Evolutionary conservation across 805 yeast genomes (phyloP), one percentile per base, ranked within the genome.

Genomic region (Ogataea glucozyma): DNA sequence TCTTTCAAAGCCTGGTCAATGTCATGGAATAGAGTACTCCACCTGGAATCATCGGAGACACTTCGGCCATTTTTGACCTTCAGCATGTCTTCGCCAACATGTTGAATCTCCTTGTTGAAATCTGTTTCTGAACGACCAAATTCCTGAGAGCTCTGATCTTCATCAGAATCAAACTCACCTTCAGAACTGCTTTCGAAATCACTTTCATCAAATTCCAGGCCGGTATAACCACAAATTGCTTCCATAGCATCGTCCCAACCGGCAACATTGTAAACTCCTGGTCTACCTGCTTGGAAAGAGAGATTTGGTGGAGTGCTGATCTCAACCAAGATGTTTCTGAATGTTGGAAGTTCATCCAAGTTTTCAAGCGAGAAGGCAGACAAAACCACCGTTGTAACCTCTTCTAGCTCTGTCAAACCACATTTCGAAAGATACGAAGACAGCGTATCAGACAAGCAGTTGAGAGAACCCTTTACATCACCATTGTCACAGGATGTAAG

Each of bases 241-340:
- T 65, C 70, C 70, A 65, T 65, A 1, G 57, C 61, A 31, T 64
- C 67, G 20, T 61, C 64, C 70, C 70, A 65, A 11, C 51, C 48
- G 3, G 64, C 53, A 17, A 62, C 48, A 38, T 52, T 53, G 13
- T 47, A 43, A 5, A 63, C 51, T 29, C 52, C 48, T 3, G 31
- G 26, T 22, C 56, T 33, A 18, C 44, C 49, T 10, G 26, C 21
- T 13, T 36, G 44, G 5, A 36, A 24, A 4, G 36, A 26, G 7
- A 35, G 12, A 6, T 44, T 47, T 1, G 58, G 49, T 5, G 56
- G 27, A 2, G 61, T 43, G 17, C 61, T 53, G 8, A 64, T 47
- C 42, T 64, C 67, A 31, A 64, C 49, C 10, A 56, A 33, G 4
- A 61, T 46, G 40, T 53, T 57, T 10, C 44, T 52, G 12, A 41